Base-by-base conservation (phyloP, 164 flowering plant genomes). In the Liriodendron chinense region DNA sequence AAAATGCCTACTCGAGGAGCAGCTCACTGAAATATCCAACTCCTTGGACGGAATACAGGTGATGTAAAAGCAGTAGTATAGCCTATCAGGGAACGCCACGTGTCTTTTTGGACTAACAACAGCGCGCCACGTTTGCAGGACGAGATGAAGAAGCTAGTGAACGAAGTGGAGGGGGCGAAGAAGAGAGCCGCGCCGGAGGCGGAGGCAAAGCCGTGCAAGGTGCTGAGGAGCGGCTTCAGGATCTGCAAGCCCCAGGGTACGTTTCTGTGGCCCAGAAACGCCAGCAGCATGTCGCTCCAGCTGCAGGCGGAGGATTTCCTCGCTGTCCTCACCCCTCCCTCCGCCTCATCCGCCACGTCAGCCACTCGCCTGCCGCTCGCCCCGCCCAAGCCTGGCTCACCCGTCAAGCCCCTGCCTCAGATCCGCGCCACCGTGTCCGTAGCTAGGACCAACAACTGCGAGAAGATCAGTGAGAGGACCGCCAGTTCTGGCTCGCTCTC, bases 241-340 rank as follows among this genome's bases (percentile, higher is more conserved):
- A 83, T 89, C 9, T 91, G 92, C 87, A 89, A 81, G 82, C 93
- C 96, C 1, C 89, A 85, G 63, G 93, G 96, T 12, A 84, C 88
- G 23, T 86, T 89, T 70, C 81, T 86, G 43, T 90, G 93, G 92
- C 93, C 93, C 23, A 68, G 50, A 65, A 78, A 72, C 74, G 78
- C 48, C 75, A 69, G 24, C 69, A 62, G 24, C 62, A 25, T 47
- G 43, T 53, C 74, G 74, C 57, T 64, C 1, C 67, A 53, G 53
- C 69, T 73, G 50, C 77, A 78, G 26, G 81, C 68, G 21, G 86
- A 80, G 66, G 80, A 79, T 69, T 69, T 84, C 14, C 62, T 72
- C 9, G 26, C 71, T 77, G 85, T 83, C 82, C 88, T 82, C 24
- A 85, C 92, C 0, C 92, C 90, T 13, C 82, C 90, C 0, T 84